Base-by-base conservation (phyloP, 768 basidiomycete species). In the Leccinum fibrillosum region DNA sequence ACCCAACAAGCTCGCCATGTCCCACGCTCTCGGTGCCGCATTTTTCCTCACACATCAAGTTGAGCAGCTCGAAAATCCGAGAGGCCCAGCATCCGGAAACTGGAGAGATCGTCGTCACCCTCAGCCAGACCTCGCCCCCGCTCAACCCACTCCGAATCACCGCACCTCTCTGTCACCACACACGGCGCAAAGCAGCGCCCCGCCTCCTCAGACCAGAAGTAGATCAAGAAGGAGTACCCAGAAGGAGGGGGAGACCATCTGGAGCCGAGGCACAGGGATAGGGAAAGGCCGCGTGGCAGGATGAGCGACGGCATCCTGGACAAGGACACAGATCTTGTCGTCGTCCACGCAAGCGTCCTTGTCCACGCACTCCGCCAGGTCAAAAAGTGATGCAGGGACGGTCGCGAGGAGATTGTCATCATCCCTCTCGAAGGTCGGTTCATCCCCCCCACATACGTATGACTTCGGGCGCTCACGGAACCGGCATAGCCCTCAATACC, bases 381-480 rank as follows among this genome's bases (percentile, higher is more conserved):
- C 64, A 90, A 90, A 78, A 85, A 83, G 61, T 90, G 93, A 87
- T 88, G 89, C 72, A 81, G 80, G 59, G 85, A 90, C 0, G 88
- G 87, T 0, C 80, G 90, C 28, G 77, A 87, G 60, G 92, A 94
- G 72, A 74, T 93, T 32, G 66, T 97, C 51, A 84, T 97, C 50
- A 78, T 94, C 48, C 94, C 94, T 6, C 83, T 94, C 30, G 93
- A 97, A 83, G 92, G 93, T 94, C 61, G 52, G 81, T 76, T 2
- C 23, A 10, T 26, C 26, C 35, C 7, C 2, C 32, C 59, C 26
- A 44, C 39, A 25, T 35, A 17, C n/a, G 39, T 17, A 19, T 25
- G 7, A 26, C 11, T 53, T 57, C 52, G 51, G 39, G 5, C 25
- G 26, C 26, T 26, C 7, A 26, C 26, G 26, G 26, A 32, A 32